phyloP scores from a whole-genome alignment of 768 basidiomycete genomes.

The Daedaleopsis nitida region DNA sequence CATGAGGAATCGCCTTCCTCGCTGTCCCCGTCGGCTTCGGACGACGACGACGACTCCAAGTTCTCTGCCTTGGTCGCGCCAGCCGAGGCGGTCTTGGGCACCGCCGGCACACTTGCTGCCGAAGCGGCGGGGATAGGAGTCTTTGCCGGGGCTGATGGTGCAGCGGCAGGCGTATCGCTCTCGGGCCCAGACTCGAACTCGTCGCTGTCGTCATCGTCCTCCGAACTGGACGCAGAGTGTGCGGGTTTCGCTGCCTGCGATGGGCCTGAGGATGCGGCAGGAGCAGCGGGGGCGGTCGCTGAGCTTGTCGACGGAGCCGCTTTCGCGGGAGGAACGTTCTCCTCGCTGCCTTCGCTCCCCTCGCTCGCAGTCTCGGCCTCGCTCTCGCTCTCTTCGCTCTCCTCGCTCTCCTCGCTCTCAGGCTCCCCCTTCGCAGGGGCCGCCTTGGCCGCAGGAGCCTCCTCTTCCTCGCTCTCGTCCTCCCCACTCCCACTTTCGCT shows the following conservation, averaged over 20 bases:
- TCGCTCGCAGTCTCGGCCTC: constrained; percentile 23
- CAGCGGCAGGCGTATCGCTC: not conserved
- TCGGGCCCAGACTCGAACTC: not conserved
- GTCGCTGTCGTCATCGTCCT: constrained; percentile 8
- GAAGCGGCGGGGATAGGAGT: not conserved
- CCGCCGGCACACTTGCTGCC: not conserved
- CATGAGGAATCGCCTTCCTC: not conserved
- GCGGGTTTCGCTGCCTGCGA: not conserved
- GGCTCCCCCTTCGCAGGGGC: constrained; percentile 11
- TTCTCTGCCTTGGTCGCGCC: not conserved
- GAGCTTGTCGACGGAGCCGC: not conserved
- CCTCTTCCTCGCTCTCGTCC: constrained; percentile 27
- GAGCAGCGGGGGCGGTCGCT: not conserved
- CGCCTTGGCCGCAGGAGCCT: not conserved
- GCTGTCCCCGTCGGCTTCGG: not conserved
- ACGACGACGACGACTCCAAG: not conserved
- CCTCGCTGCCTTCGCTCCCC: constrained; percentile 22
- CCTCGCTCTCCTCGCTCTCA: constrained; percentile 23
- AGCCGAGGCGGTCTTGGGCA: not conserved
- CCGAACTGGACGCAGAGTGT: constrained; percentile 2
- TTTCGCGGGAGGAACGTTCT: constrained; percentile 8
- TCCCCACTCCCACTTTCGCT: constrained; percentile 29
- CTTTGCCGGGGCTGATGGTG: not conserved
- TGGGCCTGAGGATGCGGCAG: not conserved
- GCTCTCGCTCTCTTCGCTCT: constrained; percentile 27